phyloP scores from a whole-genome alignment of 768 basidiomycete genomes.

The Collybia sp. region DNA sequence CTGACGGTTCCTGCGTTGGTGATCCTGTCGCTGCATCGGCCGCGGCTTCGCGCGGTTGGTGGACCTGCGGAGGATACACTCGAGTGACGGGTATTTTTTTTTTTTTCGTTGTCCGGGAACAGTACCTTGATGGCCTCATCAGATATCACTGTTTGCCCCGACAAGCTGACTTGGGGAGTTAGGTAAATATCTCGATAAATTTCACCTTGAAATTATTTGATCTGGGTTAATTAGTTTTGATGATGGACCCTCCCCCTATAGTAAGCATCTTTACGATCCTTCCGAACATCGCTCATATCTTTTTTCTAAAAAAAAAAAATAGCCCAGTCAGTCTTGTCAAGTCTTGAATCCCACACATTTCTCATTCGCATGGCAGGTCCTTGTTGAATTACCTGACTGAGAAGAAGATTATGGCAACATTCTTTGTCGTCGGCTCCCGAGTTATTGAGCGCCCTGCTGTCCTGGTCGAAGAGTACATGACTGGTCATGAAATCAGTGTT shows the following conservation, averaged over 20 bases:
- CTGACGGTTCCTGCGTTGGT: conserved; percentile 63
- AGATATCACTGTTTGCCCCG: conserved; percentile 67
- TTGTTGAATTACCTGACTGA: conserved; percentile 67
- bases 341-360: neutral
- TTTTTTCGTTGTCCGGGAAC: neutral
- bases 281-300: conserved; percentile 4
- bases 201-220: conserved; percentile 3
- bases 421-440: conserved; percentile 89
- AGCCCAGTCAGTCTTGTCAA: conserved; percentile 17
- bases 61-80: conserved; percentile 81
- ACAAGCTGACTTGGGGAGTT: conserved; percentile 73
- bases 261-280: conserved; percentile 36
- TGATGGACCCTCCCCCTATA: conserved; percentile 85
- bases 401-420: conserved; percentile 71
- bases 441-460: conserved; percentile 74
- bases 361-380: conserved; percentile 30
- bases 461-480: conserved; percentile 77
- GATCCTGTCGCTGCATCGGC: conserved; percentile 53
- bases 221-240: conserved; percentile 50
- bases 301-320: no score
- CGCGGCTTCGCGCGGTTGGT: conserved; percentile 74
- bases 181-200: conserved; percentile 26
- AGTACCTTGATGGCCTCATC: neutral
- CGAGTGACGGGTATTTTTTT: conserved; percentile 35
- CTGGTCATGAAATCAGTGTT: conserved; percentile 75